phyloP scores from a whole-genome alignment of 2,329 filamentous ascomycete species.

The Zymoseptoria crescenta region DNA sequence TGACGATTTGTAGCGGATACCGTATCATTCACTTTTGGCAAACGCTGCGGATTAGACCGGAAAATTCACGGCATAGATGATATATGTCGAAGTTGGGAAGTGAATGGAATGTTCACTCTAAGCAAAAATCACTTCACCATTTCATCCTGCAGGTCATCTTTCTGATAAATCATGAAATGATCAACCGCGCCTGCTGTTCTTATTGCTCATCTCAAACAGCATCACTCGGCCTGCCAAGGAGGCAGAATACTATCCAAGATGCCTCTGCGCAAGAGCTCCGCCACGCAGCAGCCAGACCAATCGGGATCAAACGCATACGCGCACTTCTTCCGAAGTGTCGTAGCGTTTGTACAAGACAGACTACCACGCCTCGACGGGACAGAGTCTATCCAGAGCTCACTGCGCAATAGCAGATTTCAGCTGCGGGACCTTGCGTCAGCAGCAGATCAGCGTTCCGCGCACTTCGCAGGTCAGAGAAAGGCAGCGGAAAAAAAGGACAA shows the following conservation, averaged over 20 bases:
- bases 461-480: neutral
- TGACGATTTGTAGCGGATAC: constrained; percentile 1
- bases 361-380: neutral
- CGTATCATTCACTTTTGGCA: neutral
- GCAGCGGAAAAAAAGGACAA: neutral
- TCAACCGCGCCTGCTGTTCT: neutral
- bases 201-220: neutral
- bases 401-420: neutral
- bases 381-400: neutral
- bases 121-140: neutral
- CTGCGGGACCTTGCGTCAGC: too few species aligned
- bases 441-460: neutral
- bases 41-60: neutral
- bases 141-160: neutral
- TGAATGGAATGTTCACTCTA: neutral
- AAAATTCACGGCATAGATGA: neutral
- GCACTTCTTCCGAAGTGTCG: neutral
- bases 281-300: neutral
- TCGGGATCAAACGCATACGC: neutral
- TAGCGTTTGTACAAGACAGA: neutral
- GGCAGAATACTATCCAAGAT: neutral
- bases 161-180: neutral
- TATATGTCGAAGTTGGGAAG: neutral
- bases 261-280: neutral
- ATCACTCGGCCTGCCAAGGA: neutral